Percentiles rank a stretch among this genome's conserved stretches.
These are phyloP conservation scores for Pleurotus pulmonarius DNA, from an alignment of 768 basidiomycete genomes.

Conservation along the genomic window DNA sequence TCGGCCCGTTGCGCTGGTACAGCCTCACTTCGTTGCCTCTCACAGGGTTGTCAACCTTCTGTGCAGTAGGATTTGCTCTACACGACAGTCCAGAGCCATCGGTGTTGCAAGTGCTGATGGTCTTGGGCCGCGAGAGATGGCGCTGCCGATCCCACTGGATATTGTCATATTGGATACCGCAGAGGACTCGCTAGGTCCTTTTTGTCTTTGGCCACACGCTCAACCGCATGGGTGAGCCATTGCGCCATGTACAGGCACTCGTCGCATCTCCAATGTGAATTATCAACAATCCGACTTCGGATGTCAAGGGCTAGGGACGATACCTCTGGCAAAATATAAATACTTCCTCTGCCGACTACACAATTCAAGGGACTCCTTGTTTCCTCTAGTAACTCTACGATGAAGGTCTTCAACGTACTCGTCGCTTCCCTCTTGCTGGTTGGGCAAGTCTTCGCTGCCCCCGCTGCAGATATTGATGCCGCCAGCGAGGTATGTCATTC, in stretches of 20 bases:
- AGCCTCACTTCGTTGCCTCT: no score
- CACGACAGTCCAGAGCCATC: no score
- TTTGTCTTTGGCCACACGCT: no score
- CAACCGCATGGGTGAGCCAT: no score
- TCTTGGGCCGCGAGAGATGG: no score
- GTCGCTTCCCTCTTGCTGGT: constrained; percentile 2
- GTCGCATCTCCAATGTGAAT: neutral
- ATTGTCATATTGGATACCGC: neutral
- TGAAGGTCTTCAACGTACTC: constrained; percentile 8
- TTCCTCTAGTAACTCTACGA: neutral
- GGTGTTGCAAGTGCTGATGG: no score
- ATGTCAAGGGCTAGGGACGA: no score
- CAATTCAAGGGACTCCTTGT: neutral
- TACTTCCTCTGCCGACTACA: neutral
- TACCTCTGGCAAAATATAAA: neutral
- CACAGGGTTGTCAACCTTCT: no score
- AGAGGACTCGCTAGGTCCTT: neutral
- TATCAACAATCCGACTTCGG: neutral
- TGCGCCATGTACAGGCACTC: no score
- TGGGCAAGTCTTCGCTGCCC: constrained; percentile 1
- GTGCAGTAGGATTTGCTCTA: no score
- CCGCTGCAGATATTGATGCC: neutral
- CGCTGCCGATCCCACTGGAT: no score
- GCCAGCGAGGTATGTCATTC: neutral
- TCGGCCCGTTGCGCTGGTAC: no score